phyloP scores from a whole-genome alignment of 768 basidiomycete species.

The Tremella yokohamensis region DNA sequence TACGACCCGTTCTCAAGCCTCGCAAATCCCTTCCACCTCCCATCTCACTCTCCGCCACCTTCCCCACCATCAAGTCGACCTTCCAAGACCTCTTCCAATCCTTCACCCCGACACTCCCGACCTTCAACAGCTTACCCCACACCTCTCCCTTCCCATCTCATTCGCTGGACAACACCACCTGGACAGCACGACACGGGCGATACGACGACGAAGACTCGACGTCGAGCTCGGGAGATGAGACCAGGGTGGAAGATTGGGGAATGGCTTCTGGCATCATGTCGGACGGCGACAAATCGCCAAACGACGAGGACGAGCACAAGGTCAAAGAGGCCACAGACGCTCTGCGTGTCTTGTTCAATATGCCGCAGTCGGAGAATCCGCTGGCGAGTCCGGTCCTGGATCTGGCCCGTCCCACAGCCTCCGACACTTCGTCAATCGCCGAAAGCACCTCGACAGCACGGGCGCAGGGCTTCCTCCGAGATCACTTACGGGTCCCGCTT shows the following conservation, averaged over 20 bases:
- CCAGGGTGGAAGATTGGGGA: conserved; percentile 37
- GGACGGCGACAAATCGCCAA: conserved; percentile 2
- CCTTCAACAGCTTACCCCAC: conserved; percentile 18
- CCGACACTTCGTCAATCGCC: conserved; percentile 23
- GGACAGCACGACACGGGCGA: conserved; percentile 29
- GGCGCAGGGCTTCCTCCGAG: conserved; percentile 7
- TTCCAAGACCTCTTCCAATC: conserved; percentile 20
- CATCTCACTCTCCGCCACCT: conserved; percentile 11
- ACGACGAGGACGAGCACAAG: conserved; percentile 33
- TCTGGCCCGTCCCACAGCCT: conserved; percentile 15
- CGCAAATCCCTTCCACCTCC: conserved; percentile 30
- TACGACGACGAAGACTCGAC: conserved; percentile 32
- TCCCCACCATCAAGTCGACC: conserved; percentile 15
- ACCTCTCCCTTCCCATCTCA: conserved; percentile 43
- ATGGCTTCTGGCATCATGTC: conserved; percentile 19
- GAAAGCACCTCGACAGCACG: conserved; percentile 17
- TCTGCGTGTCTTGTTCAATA: conserved; percentile 35
- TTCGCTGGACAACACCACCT: conserved; percentile 45
- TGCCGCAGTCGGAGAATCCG: conserved; percentile 22
- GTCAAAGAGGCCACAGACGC: conserved; percentile 44
- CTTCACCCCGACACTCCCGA: conserved; percentile 12
- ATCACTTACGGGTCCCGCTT: background rate
- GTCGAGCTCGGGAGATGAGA: conserved; percentile 40
- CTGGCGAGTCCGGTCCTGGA: background rate
- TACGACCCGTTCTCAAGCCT: conserved; percentile 10